A percentile compares a stretch with the other conserved stretches of the same genome.
Conservation (phyloP, 1,139 yeast genomes). For the Candida neerlandica region DNA sequence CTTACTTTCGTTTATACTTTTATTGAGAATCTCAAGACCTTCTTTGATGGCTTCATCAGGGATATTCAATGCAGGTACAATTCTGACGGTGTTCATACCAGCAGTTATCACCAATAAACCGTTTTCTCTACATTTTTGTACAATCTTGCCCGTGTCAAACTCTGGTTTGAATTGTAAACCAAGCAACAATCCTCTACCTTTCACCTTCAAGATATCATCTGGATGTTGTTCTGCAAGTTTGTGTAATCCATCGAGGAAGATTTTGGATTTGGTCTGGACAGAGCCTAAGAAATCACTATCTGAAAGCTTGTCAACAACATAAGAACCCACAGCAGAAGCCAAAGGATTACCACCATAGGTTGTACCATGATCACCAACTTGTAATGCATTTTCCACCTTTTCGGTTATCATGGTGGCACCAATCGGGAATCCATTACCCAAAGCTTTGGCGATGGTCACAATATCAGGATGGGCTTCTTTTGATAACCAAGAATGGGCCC, state of each 20-base stretch:
- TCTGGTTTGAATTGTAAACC: conserved; percentile 70
- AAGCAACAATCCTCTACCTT: conserved; percentile 86
- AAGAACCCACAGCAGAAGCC: conserved; percentile 78
- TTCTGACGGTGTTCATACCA: conserved; percentile 85
- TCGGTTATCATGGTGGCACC: conserved; percentile 92
- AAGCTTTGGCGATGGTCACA: conserved; percentile 90
- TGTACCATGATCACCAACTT: conserved; percentile 96
- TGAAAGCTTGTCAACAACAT: conserved; percentile 70
- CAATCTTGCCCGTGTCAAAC: conserved; percentile 67
- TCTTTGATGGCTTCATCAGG: conserved; percentile 65
- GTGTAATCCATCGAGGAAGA: conserved; percentile 53
- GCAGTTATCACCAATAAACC: conserved; percentile 88
- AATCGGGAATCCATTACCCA: conserved; percentile 97
- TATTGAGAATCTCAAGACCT: conserved; percentile 68
- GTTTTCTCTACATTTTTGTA: conserved; percentile 68
- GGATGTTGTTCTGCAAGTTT: conserved; percentile 55
- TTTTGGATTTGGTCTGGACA: conserved; percentile 61
- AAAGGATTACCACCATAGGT: conserved; percentile 98
- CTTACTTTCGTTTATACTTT: conserved; percentile 12
- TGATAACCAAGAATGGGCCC: conserved; percentile 86
- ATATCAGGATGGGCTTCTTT: conserved; percentile 90
- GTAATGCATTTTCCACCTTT: conserved; percentile 66
- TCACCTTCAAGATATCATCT: conserved; percentile 60
- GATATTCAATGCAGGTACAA: conserved; percentile 91
- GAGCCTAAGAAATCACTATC: conserved; percentile 57